Evolutionary conservation across 768 basidiomycete species (phyloP).

Genomic region (Kwoniella mangroviensis): DNA sequence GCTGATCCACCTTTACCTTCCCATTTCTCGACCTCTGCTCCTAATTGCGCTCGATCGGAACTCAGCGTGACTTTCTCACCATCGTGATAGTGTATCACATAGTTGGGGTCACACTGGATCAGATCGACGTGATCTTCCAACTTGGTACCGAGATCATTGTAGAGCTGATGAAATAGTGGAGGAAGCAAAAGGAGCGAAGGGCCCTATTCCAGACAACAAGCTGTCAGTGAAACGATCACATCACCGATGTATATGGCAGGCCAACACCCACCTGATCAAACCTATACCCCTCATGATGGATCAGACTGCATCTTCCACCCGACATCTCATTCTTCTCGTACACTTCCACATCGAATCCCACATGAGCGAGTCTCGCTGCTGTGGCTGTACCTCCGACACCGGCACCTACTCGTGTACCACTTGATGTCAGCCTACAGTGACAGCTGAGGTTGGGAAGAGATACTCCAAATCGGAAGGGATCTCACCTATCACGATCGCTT

Average conservation of each 20-base stretch:
- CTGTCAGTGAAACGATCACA: not conserved
- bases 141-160: conserved; percentile 57
- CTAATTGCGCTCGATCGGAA: conserved; percentile 57
- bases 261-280: conserved; percentile 59
- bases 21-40: conserved; percentile 58
- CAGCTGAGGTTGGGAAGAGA: not conserved
- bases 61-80: conserved; percentile 58
- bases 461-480: not conserved
- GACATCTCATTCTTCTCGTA: conserved; percentile 60
- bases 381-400: conserved; percentile 59
- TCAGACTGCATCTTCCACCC: conserved; percentile 60
- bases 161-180: conserved; percentile 58
- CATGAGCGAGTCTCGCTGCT: conserved; percentile 59
- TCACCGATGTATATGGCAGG: not conserved
- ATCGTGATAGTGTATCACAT: conserved; percentile 60
- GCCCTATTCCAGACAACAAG: conserved; percentile 29
- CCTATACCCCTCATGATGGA: conserved; percentile 58
- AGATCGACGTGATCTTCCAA: conserved; percentile 58
- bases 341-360: conserved; percentile 59
- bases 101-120: conserved; percentile 61
- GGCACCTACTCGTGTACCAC: conserved; percentile 43
- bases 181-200: conserved; percentile 58
- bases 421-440: not conserved
- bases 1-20: conserved; percentile 59
- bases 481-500: conserved; percentile 19